Percentiles rank a stretch among this genome's conserved stretches.
Conservation (phyloP, 768 basidiomycete genomes). For the Lentinula aciculospora region DNA sequence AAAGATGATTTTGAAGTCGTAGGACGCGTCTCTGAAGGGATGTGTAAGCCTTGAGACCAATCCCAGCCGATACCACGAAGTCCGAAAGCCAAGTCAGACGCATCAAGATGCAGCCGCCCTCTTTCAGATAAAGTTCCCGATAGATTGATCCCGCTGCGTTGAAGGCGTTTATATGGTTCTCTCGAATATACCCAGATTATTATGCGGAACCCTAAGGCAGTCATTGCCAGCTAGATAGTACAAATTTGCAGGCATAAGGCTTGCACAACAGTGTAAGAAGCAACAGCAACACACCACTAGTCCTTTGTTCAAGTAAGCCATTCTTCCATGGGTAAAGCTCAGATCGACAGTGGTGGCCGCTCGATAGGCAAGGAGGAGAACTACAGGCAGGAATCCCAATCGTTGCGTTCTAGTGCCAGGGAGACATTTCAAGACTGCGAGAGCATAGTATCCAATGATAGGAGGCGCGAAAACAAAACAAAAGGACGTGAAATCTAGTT, state of each 20-base stretch:
- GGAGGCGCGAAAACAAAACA: not conserved
- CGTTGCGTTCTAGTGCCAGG: not conserved
- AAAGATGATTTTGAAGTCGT: conserved; percentile 31
- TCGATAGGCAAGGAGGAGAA: conserved; percentile 1
- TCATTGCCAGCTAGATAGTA: conserved; percentile 36
- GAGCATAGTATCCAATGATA: not conserved
- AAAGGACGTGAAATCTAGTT: not conserved
- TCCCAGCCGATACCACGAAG: conserved; percentile 59
- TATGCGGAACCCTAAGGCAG: conserved; percentile 29
- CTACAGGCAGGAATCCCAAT: not conserved
- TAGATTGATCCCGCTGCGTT: not conserved
- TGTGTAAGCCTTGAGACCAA: conserved; percentile 41
- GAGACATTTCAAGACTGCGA: not conserved
- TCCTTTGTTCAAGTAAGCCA: conserved; percentile 39
- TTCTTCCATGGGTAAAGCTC: conserved; percentile 9
- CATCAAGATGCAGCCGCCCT: conserved; percentile 25
- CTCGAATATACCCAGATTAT: conserved; percentile 33
- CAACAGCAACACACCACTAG: conserved; percentile 29
- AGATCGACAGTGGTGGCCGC: conserved; percentile 2
- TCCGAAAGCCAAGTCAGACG: conserved; percentile 43
- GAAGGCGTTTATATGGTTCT: conserved; percentile 15
- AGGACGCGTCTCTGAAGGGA: conserved; percentile 37
- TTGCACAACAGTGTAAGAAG: not conserved
- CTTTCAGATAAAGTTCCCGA: conserved; percentile 15
- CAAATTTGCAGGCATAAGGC: not conserved